Conservation (phyloP, 129 eudicot species). For the Mikania micrantha region DNA sequence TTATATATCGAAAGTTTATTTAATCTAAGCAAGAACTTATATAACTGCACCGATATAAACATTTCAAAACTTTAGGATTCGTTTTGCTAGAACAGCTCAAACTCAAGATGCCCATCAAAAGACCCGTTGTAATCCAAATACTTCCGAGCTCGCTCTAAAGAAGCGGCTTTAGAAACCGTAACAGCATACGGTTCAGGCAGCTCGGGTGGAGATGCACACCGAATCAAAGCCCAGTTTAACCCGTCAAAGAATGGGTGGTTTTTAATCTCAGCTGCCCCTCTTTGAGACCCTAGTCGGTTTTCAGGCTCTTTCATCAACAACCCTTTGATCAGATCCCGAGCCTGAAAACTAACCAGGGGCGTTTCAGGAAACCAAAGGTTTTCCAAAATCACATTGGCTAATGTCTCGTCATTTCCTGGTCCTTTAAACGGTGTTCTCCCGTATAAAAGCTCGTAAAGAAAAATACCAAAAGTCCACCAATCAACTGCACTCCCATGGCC, state of each 20-base stretch:
- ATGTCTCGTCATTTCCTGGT: constrained; percentile 65
- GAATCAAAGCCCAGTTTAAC: constrained; percentile 81
- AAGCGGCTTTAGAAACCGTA: constrained; percentile 4
- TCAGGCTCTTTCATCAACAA: constrained; percentile 77
- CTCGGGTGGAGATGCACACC: constrained; percentile 73
- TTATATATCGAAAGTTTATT: background rate
- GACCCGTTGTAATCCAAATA: background rate
- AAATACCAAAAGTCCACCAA: constrained; percentile 95
- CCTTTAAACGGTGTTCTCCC: constrained; percentile 76
- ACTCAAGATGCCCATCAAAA: background rate
- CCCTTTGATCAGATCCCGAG: constrained; percentile 68
- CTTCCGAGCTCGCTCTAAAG: background rate
- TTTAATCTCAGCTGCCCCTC: constrained; percentile 89
- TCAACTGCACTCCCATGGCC: constrained; percentile 95
- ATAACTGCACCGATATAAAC: background rate
- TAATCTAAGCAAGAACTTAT: background rate
- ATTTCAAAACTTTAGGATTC: no score
- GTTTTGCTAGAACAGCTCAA: background rate
- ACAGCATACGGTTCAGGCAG: constrained; percentile 1
- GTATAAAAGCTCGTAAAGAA: constrained; percentile 35
- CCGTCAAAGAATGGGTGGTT: constrained; percentile 83
- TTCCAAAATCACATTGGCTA: constrained; percentile 71
- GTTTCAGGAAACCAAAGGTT: constrained; percentile 62
- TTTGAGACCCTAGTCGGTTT: constrained; percentile 61
- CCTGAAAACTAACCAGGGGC: constrained; percentile 78